A percentile compares a stretch with the other conserved stretches of the same genome.
Evolutionary conservation across 2,329 filamentous ascomycete species (phyloP).

Genomic region (Neoarthrinium moseri): DNA sequence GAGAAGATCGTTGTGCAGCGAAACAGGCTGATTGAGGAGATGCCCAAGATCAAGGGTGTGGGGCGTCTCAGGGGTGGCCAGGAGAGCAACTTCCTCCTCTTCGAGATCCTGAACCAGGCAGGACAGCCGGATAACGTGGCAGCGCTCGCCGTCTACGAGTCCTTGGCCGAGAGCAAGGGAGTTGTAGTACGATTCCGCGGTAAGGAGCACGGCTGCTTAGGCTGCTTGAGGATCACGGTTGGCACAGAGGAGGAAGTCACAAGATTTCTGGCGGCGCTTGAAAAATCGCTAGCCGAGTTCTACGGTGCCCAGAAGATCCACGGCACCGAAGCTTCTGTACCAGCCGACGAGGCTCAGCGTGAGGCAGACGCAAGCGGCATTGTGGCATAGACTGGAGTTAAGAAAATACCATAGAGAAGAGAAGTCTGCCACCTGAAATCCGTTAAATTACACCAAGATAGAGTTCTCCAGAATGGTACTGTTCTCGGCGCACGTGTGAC

Average conservation of each 20-base stretch:
- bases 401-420: neutral
- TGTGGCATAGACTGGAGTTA: slow-evolving; percentile 28
- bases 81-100: slow-evolving; percentile 86
- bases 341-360: slow-evolving; percentile 32
- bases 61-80: slow-evolving; percentile 78
- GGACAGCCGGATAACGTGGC: slow-evolving; percentile 76
- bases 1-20: slow-evolving; percentile 73
- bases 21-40: slow-evolving; percentile 68
- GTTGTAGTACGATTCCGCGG: slow-evolving; percentile 94
- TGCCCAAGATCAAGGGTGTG: slow-evolving; percentile 75
- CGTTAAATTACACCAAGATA: too few species aligned
- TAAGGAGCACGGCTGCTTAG: slow-evolving; percentile 85
- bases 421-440: neutral
- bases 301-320: slow-evolving; percentile 38
- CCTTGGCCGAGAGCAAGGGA: slow-evolving; percentile 78
- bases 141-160: slow-evolving; percentile 79
- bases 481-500: too few species aligned
- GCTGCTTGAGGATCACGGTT: slow-evolving; percentile 87
- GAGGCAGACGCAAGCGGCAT: slow-evolving; percentile 34
- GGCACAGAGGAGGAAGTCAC: slow-evolving; percentile 86
- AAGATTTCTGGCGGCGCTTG: slow-evolving; percentile 70
- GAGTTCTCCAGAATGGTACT: too few species aligned
- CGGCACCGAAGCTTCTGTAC: slow-evolving; percentile 18
- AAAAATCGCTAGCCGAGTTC: slow-evolving; percentile 46
- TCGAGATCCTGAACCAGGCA: slow-evolving; percentile 74